phyloP scores from a whole-genome alignment of 768 basidiomycete genomes.

The Psilocybe subaeruginosa region DNA sequence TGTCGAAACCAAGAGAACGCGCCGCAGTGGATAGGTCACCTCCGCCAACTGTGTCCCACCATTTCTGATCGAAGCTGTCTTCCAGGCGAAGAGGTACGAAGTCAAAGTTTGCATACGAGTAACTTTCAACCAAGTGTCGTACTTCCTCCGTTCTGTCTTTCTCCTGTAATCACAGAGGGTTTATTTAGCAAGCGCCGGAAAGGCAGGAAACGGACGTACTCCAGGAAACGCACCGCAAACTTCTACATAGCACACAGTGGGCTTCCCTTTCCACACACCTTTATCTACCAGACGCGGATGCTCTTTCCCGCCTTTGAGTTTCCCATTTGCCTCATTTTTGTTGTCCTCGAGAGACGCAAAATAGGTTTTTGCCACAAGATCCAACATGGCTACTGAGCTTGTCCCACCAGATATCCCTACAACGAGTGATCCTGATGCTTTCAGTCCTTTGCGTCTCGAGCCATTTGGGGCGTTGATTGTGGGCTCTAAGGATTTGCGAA shows the following conservation, averaged over 20 bases:
- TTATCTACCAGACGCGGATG: conserved; percentile 60
- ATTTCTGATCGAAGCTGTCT: conserved; percentile 69
- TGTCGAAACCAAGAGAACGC: conserved; percentile 42
- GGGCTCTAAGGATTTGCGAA: conserved; percentile 68
- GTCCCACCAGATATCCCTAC: conserved; percentile 82
- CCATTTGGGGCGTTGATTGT: conserved; percentile 61
- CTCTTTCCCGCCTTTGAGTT: conserved; percentile 54
- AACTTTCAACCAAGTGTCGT: conserved; percentile 44
- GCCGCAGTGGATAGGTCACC: conserved; percentile 17
- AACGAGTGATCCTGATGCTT: conserved; percentile 69
- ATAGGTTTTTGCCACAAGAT: conserved; percentile 66
- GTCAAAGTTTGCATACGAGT: conserved; percentile 41
- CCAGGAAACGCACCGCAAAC: conserved; percentile 59
- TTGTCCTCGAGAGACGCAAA: conserved; percentile 34
- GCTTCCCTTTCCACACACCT: conserved; percentile 59
- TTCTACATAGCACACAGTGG: conserved; percentile 73
- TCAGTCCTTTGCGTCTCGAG: conserved; percentile 59
- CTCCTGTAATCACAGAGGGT: conserved; percentile 38
- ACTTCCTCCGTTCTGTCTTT: conserved; percentile 59
- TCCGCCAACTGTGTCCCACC: conserved; percentile 62
- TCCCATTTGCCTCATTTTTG: conserved; percentile 1
- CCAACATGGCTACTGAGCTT: conserved; percentile 72
- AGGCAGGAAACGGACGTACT: conserved; percentile 41
- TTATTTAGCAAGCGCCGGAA: conserved; percentile 12
- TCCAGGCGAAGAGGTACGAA: conserved; percentile 70